Conservation (phyloP, 2,329 filamentous ascomycete genomes). For the Trichoderma endophyticum region DNA sequence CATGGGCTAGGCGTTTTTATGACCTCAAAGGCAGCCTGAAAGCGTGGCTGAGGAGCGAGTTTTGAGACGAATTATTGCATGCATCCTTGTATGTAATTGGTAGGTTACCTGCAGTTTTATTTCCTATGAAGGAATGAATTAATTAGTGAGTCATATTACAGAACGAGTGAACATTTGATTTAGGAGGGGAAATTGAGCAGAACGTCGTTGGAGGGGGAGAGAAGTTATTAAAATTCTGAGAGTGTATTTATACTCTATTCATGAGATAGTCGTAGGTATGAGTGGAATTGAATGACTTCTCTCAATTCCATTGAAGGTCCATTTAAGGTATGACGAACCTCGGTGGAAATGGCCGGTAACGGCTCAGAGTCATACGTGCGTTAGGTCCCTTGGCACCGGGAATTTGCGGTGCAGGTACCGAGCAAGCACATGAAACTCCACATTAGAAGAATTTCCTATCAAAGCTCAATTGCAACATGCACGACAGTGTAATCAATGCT, state of each 20-base stretch:
- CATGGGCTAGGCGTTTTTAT: not conserved
- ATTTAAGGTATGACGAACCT: not conserved
- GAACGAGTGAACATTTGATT: not conserved
- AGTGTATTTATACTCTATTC: not conserved
- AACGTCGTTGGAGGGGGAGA: not conserved
- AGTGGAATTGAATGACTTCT: not conserved
- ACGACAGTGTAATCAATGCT: not conserved
- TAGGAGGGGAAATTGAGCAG: not conserved
- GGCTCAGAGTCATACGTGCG: not conserved
- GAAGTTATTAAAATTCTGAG: not conserved
- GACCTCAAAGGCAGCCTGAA: not conserved
- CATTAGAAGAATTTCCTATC: not conserved
- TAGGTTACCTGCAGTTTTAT: not conserved
- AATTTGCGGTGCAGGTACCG: not conserved
- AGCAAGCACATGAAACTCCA: not conserved
- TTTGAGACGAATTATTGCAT: not conserved
- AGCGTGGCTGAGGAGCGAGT: not conserved
- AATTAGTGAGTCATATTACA: not conserved
- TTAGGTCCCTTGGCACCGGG: not conserved
- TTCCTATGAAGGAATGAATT: not conserved
- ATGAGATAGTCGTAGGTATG: not conserved
- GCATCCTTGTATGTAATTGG: not conserved
- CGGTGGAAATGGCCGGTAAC: conserved; percentile 1
- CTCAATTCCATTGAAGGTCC: not conserved
- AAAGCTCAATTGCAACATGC: not conserved